A percentile compares a stretch with the other conserved stretches of the same genome.
Evolutionary conservation across 768 basidiomycete species (phyloP).

Genomic region (Amanita jacksonii): DNA sequence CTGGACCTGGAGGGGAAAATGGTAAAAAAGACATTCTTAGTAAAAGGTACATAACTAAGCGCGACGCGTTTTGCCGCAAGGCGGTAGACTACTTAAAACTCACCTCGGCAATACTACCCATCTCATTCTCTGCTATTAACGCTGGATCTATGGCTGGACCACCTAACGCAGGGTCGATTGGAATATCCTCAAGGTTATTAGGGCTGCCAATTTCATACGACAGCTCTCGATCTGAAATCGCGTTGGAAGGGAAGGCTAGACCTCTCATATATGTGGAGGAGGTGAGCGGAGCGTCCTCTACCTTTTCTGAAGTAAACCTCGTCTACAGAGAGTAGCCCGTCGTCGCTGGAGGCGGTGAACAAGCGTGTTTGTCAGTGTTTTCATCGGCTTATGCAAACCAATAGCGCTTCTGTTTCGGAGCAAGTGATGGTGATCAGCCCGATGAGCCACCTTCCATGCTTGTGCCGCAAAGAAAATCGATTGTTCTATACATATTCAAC

Average conservation of each 20-base stretch:
- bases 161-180: constrained; percentile 72
- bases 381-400: constrained; percentile 6
- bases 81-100: constrained; percentile 18
- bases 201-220: constrained; percentile 55
- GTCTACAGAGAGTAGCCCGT: constrained; percentile 14
- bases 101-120: constrained; percentile 24
- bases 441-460: background rate
- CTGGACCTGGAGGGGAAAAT: constrained; percentile 18
- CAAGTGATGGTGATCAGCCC: background rate
- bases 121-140: constrained; percentile 25
- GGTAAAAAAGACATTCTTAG: constrained; percentile 17
- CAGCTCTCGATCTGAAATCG: constrained; percentile 41
- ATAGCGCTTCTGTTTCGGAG: constrained; percentile 1
- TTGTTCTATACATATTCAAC: no score
- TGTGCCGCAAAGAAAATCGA: background rate
- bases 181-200: constrained; percentile 54
- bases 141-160: constrained; percentile 44
- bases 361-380: constrained; percentile 32
- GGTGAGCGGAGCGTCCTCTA: constrained; percentile 12
- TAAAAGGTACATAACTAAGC: constrained; percentile 36
- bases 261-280: constrained; percentile 43
- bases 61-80: constrained; percentile 53
- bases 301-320: constrained; percentile 6
- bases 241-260: constrained; percentile 43
- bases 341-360: constrained; percentile 36